Percentiles rank a stretch among this genome's conserved stretches.
phyloP scores from a whole-genome alignment of 306 rosid species.

The Medicago ruthenica region DNA sequence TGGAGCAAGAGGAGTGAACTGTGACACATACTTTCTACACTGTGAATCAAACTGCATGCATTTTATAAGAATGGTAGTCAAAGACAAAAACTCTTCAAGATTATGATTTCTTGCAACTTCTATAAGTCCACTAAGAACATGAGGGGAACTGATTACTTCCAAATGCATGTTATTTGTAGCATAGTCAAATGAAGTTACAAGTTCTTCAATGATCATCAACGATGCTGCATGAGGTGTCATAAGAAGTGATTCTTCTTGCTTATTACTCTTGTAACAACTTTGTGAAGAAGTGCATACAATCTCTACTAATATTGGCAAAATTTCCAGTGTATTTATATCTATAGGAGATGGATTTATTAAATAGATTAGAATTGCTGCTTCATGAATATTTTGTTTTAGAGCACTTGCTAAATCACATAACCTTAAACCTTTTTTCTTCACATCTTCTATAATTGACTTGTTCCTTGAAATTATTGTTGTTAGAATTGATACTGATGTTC shows the following conservation, averaged over 20 bases:
- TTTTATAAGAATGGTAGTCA: slow-evolving; percentile 72
- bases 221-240: slow-evolving; percentile 80
- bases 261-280: slow-evolving; percentile 50
- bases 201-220: slow-evolving; percentile 73
- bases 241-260: slow-evolving; percentile 54
- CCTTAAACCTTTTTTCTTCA: slow-evolving; percentile 77
- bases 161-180: slow-evolving; percentile 74
- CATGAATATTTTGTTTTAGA: slow-evolving; percentile 75
- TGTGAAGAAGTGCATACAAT: slow-evolving; percentile 67
- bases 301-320: slow-evolving; percentile 72
- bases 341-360: slow-evolving; percentile 76
- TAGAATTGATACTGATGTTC: slow-evolving; percentile 69
- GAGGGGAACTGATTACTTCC: slow-evolving; percentile 77
- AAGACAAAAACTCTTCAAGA: slow-evolving; percentile 64
- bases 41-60: slow-evolving; percentile 71
- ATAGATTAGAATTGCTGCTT: slow-evolving; percentile 76
- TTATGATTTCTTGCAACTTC: slow-evolving; percentile 68
- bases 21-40: slow-evolving; percentile 68
- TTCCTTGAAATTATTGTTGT: slow-evolving; percentile 68
- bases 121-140: slow-evolving; percentile 67
- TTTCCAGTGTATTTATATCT: slow-evolving; percentile 69
- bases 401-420: slow-evolving; percentile 77
- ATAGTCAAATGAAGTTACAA: slow-evolving; percentile 73
- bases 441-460: slow-evolving; percentile 67
- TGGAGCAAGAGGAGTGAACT: slow-evolving; percentile 68